Evolutionary conservation across 768 basidiomycete species (phyloP).

Genomic region (Psilocybe subaeruginosa): DNA sequence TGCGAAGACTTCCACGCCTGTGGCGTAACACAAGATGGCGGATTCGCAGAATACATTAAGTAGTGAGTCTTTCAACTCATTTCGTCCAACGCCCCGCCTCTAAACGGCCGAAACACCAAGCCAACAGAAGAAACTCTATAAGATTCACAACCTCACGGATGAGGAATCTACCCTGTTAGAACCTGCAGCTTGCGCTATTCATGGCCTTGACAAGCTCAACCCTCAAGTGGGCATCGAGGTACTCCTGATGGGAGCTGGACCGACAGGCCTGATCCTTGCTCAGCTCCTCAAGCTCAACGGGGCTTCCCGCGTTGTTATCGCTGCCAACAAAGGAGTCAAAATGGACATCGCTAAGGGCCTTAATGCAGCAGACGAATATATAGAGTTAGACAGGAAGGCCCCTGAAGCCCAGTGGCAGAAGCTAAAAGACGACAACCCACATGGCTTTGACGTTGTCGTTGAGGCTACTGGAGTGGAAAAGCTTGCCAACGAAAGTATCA

Average conservation of each 20-base stretch:
- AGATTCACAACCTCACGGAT: conserved; percentile 84
- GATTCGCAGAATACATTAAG: conserved; percentile 87
- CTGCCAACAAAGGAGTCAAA: conserved; percentile 90
- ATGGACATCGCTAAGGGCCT: conserved; percentile 84
- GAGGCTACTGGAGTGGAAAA: conserved; percentile 77
- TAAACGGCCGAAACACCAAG: conserved; percentile 19
- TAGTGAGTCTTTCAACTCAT: conserved; percentile 54
- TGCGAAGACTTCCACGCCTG: conserved; percentile 86
- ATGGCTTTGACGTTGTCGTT: conserved; percentile 88
- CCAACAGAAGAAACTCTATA: conserved; percentile 76
- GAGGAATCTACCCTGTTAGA: conserved; percentile 89
- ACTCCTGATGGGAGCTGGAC: conserved; percentile 87
- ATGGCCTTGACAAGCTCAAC: conserved; percentile 87
- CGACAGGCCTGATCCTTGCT: conserved; percentile 87
- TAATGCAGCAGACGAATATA: conserved; percentile 81
- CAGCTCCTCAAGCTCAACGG: conserved; percentile 90
- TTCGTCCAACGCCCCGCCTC: no score
- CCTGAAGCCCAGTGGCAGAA: conserved; percentile 81
- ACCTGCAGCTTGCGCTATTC: conserved; percentile 89
- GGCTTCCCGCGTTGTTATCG: conserved; percentile 78
- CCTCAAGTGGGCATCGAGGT: conserved; percentile 85
- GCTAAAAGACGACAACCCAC: conserved; percentile 79
- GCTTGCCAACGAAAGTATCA: conserved; percentile 85
- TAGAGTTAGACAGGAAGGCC: conserved; percentile 79
- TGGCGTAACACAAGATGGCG: conserved; percentile 82